Conservation (phyloP, 2,329 filamentous ascomycete genomes). For the Xylariaceae sp. region DNA sequence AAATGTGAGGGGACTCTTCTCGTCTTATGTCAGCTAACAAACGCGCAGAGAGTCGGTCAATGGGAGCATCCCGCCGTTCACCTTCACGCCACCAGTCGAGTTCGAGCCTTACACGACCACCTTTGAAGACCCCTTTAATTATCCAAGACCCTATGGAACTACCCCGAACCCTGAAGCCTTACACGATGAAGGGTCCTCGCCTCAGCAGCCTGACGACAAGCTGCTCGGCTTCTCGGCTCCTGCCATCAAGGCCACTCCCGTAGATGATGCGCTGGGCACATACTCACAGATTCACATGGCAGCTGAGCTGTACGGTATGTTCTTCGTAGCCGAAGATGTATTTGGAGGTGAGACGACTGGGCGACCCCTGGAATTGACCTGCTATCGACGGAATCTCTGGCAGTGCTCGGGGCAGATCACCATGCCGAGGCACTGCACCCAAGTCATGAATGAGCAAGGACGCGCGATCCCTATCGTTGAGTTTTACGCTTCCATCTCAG, state of each 20-base stretch:
- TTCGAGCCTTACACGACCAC: constrained; percentile 56
- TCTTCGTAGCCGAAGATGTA: constrained; percentile 78
- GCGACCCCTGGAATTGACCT: constrained; percentile 76
- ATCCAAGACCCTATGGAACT: constrained; percentile 46
- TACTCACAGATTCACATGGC: constrained; percentile 61
- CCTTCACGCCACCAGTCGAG: constrained; percentile 57
- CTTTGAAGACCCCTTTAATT: constrained; percentile 62
- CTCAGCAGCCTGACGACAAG: constrained; percentile 60
- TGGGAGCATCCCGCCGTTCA: constrained; percentile 38
- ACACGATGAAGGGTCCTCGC: constrained; percentile 43
- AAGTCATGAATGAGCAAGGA: constrained; percentile 68
- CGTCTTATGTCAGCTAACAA: constrained; percentile 20
- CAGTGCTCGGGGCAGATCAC: constrained; percentile 87
- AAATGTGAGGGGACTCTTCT: not conserved
- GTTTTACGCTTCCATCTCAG: constrained; percentile 75
- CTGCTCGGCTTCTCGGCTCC: constrained; percentile 69
- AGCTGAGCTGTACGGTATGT: constrained; percentile 81
- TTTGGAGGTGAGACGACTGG: constrained; percentile 56
- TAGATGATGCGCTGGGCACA: constrained; percentile 59
- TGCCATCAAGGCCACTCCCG: constrained; percentile 52
- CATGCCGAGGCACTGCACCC: constrained; percentile 65
- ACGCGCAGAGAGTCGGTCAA: constrained; percentile 39
- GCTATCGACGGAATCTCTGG: constrained; percentile 91
- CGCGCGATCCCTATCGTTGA: constrained; percentile 72
- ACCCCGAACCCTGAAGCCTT: constrained; percentile 40